Evolutionary conservation across 2,329 filamentous ascomycete species (phyloP), one percentile per base, ranked within the genome.

Genomic region (Phialophora chinensis): DNA sequence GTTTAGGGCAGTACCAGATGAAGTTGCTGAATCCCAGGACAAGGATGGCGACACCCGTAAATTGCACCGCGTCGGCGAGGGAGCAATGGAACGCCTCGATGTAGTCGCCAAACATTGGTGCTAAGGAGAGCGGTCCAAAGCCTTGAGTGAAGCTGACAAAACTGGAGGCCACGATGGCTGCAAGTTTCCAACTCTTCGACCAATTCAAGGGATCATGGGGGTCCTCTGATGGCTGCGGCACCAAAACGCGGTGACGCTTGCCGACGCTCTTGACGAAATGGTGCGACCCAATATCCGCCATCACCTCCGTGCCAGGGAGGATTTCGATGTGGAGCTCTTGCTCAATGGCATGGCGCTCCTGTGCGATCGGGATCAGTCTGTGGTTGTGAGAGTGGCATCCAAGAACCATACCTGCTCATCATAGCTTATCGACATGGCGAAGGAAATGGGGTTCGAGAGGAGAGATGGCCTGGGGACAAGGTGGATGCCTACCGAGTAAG

Each of bases 1-100:
- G n/a, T 4, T 27, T 10, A 20, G 17, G 20, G 17, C 17, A 42
- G 44, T 74, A 85, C 85, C 85, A 87, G 67, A 87, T 80, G 73
- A 87, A 87, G 72, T 87, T 87, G 69, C 83, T 85, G 73, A 87
- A 87, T 0, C 85, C 85, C 2, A 87, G 77, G 0, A 87, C 81
- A 20, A 87, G 71, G 65, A 87, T 87, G 63, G 81, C 83, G 4
- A 86, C 76, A 35, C 85, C 85, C 2, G 84, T 86, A 66, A 87
- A 87, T 61, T 85, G 83, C 23, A 87, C 80, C 0, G 86, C 86
- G 56, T 82, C 79, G 1, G 82, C 79, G 6, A 88, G 75, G 66
- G 80, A 81, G 17, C 82, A 82, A 58, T 88, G 65, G 71, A 87
- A 89, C 0, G 80, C 81, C 65, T 84, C 68, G 71, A 88, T 85